These are phyloP conservation scores for Sporothrix brasiliensis DNA, from an alignment of 2,329 filamentous ascomycete species.

Conservation along the genomic window DNA sequence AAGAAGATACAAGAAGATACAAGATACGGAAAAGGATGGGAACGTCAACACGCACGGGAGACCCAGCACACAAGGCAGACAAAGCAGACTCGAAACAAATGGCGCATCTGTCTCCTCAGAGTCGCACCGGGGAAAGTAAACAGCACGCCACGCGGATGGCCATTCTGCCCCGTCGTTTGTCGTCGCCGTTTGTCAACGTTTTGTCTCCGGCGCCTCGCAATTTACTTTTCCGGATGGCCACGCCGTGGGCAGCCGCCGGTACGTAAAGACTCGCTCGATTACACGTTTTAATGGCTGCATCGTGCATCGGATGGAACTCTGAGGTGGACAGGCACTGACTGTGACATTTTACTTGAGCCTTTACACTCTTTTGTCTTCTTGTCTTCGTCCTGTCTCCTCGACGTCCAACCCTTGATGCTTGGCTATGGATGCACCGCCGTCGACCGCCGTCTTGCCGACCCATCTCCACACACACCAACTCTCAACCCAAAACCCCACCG, in stretches of 20 bases:
- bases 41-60: no score
- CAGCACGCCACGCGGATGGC: slow-evolving; percentile 14
- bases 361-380: neutral
- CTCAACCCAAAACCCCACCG: neutral
- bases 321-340: neutral
- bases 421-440: slow-evolving; percentile 1
- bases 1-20: no score
- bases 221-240: neutral
- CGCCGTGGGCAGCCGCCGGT: neutral
- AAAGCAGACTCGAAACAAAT: slow-evolving; percentile 18
- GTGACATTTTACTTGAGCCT: neutral
- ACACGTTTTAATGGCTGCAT: neutral
- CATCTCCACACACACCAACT: slow-evolving; percentile 28
- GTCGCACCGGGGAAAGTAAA: neutral
- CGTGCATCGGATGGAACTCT: neutral
- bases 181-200: slow-evolving; percentile 2
- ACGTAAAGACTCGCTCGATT: neutral
- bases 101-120: neutral
- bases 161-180: slow-evolving; percentile 1
- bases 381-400: neutral
- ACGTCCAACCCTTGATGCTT: neutral
- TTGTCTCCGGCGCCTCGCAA: neutral
- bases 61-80: neutral
- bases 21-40: no score
- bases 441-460: slow-evolving; percentile 13